Evolutionary conservation across 805 yeast genomes (phyloP), one percentile per base, ranked within the genome.

Genomic region (Wickerhamiella alocasiicola): DNA sequence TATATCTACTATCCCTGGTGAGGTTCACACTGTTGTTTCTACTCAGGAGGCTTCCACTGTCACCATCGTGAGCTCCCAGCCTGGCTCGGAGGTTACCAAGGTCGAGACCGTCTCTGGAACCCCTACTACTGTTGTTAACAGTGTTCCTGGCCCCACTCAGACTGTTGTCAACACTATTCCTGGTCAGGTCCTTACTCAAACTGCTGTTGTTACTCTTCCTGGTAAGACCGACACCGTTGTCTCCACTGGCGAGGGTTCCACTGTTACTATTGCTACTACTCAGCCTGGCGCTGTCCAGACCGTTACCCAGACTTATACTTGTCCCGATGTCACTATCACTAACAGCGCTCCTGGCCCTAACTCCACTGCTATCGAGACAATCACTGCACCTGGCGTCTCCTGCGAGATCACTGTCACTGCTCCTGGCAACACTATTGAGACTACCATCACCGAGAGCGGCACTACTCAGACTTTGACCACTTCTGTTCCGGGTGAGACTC

Each of bases 171-270:
- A 29, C 18, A 32, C 42, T n/a, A 13, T 19, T 6, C 15, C 38
- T 24, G 42, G 37, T 30, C 18, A 37, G 12, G 37, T 23, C 12
- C 17, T 19, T 20, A 32, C 36, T 19, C 33, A 25, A 6, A 21
- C 31, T 15, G 20, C 25, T 13, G 36, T 21, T 6, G 29, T 31
- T 12, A 31, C 42, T 16, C 24, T 32, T 12, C 42, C 37, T 17
- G 42, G 42, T 15, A 26, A 31, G 28, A 39, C 42, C 13, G 32
- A 32, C 13, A 27, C 36, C 4, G 16, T 32, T 32, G 36, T 27
- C 6, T 25, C 37, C 13, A 39, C 42, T 32, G 38, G 37, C 7
- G 38, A 26, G 23, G 42, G 38, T 17, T 26, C 42, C 24, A 39
- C 42, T 16, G 32, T 27, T n/a, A 21, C 36, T 16, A 15, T 11